A percentile compares a stretch with the other conserved stretches of the same genome.
These are phyloP conservation scores for Suillus clintonianus DNA, from an alignment of 768 basidiomycete species.

Conservation along the genomic window DNA sequence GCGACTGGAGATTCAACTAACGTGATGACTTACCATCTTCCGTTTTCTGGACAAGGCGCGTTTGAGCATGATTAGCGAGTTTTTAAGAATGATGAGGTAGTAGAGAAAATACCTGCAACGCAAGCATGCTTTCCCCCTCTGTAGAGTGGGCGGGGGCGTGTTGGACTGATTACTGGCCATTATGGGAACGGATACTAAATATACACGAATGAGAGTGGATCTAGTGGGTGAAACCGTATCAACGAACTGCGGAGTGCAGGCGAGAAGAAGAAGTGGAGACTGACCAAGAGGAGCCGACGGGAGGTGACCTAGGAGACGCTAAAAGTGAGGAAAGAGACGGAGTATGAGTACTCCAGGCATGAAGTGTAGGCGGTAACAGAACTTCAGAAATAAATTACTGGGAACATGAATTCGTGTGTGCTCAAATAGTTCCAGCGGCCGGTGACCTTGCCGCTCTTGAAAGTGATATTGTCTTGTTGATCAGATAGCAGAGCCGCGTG, in stretches of 20 bases:
- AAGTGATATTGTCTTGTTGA: slow-evolving; percentile 26
- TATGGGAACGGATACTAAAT: slow-evolving; percentile 37
- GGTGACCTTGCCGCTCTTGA: slow-evolving; percentile 23
- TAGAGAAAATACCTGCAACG: slow-evolving; percentile 59
- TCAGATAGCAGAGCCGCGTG: slow-evolving; percentile 15
- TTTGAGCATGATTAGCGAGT: slow-evolving; percentile 14
- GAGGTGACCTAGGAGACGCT: slow-evolving; percentile 9
- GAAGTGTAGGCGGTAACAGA: slow-evolving; percentile 12
- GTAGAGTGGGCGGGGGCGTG: slow-evolving; percentile 45
- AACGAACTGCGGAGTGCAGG: slow-evolving; percentile 5
- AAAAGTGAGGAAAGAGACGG: slow-evolving; percentile 18
- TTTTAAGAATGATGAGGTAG: background rate
- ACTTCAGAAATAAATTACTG: slow-evolving; percentile 30
- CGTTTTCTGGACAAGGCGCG: slow-evolving; percentile 50
- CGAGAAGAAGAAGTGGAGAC: background rate
- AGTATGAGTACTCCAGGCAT: slow-evolving; percentile 30
- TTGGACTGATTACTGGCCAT: slow-evolving; percentile 33
- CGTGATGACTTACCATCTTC: slow-evolving; percentile 55
- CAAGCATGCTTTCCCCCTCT: slow-evolving; percentile 71
- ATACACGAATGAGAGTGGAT: slow-evolving; percentile 29
- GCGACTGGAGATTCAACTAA: slow-evolving; percentile 4
- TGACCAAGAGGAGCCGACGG: slow-evolving; percentile 4
- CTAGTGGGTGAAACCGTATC: slow-evolving; percentile 14
- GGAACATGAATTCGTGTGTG: slow-evolving; percentile 26
- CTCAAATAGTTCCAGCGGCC: slow-evolving; percentile 32